These are phyloP conservation scores for Saturnispora hagleri DNA, from an alignment of 805 yeast species.

Conservation along the genomic window DNA sequence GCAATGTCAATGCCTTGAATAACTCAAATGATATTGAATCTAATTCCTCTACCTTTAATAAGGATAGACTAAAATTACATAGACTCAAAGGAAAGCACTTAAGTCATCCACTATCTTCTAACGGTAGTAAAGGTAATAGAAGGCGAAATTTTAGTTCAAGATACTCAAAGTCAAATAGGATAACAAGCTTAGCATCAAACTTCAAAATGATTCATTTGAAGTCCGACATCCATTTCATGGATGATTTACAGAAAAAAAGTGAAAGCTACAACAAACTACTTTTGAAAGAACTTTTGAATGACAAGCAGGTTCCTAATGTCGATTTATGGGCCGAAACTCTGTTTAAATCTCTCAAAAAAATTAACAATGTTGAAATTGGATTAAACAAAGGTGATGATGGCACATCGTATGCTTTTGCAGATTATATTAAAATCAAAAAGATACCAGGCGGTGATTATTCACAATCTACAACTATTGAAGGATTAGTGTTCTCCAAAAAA, in stretches of 20 bases:
- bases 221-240: conserved; percentile 23
- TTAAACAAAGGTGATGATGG: conserved; percentile 42
- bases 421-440: conserved; percentile 78
- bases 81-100: not conserved
- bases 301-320: conserved; percentile 43
- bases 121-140: conserved; percentile 4
- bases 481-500: conserved; percentile 75
- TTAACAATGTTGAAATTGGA: conserved; percentile 52
- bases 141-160: conserved; percentile 14
- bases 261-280: conserved; percentile 41
- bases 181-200: not conserved
- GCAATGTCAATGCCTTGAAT: not conserved
- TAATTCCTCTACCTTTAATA: not conserved
- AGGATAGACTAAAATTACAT: not conserved
- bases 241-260: conserved; percentile 27
- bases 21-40: not conserved
- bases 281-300: conserved; percentile 50
- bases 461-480: conserved; percentile 59
- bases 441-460: conserved; percentile 64
- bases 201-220: conserved; percentile 5
- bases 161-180: conserved; percentile 2
- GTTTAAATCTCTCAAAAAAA: conserved; percentile 39
- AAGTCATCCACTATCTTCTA: not conserved
- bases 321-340: conserved; percentile 55
- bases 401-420: conserved; percentile 77